Base-by-base conservation (phyloP, 805 yeast genomes). In the Ogataea paraovalis region DNA sequence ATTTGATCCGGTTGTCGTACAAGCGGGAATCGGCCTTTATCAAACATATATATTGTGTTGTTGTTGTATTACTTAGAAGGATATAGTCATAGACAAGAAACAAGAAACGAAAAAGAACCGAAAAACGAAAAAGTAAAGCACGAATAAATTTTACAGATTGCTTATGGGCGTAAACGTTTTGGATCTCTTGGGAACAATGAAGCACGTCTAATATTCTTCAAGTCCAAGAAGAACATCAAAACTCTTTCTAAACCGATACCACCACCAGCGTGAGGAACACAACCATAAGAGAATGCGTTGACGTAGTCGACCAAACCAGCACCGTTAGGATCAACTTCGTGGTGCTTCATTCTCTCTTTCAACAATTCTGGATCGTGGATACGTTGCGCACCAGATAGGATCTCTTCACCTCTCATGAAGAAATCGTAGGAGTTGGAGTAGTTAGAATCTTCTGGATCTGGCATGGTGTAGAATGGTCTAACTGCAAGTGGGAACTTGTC, bases 361-460 rank as follows among this genome's bases (percentile, higher is more conserved):
- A 94, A 80, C 60, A 94, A 75, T 53, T 75, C 88, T 43, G 96
- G 83, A 69, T 94, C 98, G 68, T 94, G 99, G 59, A 94, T 81
- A 80, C 99, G 96, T 76, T 94, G 99, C 49, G 99, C 99, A 62
- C 99, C 99, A n/a, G 97, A 89, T 59, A 94, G 74, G 61, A 94
- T 94, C 74, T 94, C 99, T 75, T 94, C 99, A 67, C 99, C 99
- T 76, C 99, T 86, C 99, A 94, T 94, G 80, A 94, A 94, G 84
- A 94, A 94, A 74, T 94, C 99, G 67, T 92, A 94, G 19, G 98
- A 92, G 81, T 94, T 94, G 54, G 98, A 91, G 74, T 91, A 91
- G 59, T 85, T 78, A 54, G 96, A 82, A 72, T 94, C 91, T 62
- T 82, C 85, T 18, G 98, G 78, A 68, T 90, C 97, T 53, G 99